Conservation (phyloP, 129 eudicot species). For the sunflower (Helianthus annuus) region DNA sequence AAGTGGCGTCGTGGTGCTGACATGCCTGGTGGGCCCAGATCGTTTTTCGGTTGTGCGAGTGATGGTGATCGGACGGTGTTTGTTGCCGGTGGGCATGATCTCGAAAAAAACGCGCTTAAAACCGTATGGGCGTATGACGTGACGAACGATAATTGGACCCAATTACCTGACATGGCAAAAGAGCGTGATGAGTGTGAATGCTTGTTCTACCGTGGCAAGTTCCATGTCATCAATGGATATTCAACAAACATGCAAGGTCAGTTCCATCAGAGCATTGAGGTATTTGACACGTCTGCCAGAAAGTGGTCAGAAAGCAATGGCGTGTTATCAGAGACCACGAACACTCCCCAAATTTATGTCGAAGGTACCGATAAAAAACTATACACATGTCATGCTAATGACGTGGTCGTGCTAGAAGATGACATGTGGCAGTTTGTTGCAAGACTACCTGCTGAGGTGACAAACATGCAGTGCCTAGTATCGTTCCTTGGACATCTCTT, state of each 20-base stretch:
- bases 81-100: conserved; percentile 75
- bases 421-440: conserved; percentile 46
- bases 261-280: conserved; percentile 42
- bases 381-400: conserved; percentile 32
- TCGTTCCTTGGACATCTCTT: conserved; percentile 49
- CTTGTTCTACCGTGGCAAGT: conserved; percentile 46
- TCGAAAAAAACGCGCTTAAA: conserved; percentile 53
- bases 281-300: conserved; percentile 39
- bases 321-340: conserved; percentile 25
- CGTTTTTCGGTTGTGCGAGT: conserved; percentile 60
- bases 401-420: conserved; percentile 23
- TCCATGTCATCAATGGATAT: conserved; percentile 74
- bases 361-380: conserved; percentile 35
- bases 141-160: conserved; percentile 45
- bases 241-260: conserved; percentile 53
- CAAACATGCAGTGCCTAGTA: conserved; percentile 32
- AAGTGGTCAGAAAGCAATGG: conserved; percentile 41
- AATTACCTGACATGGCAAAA: conserved; percentile 56
- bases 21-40: conserved; percentile 55
- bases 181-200: conserved; percentile 63
- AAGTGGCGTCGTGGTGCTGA: conserved; percentile 66
- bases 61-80: conserved; percentile 46
- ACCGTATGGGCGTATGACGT: conserved; percentile 62
- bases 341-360: conserved; percentile 18
- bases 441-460: conserved; percentile 41